Percentiles rank a stretch among this genome's conserved stretches.
These are phyloP conservation scores for Xanthoparmelia taractica DNA, from an alignment of 495 filamentous ascomycete species.

Conservation along the genomic window DNA sequence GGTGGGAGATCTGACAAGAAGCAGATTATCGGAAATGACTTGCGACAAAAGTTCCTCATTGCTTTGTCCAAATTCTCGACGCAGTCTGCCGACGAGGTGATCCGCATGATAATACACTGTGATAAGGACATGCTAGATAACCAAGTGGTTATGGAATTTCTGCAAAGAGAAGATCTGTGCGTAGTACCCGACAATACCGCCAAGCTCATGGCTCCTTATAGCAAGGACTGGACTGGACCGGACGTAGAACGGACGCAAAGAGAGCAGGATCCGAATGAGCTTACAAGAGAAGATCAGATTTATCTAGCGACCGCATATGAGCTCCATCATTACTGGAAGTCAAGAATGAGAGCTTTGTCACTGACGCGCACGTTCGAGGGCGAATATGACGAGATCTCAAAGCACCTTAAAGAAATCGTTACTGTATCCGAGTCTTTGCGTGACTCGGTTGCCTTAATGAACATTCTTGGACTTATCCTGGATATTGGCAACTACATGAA, in stretches of 20 bases:
- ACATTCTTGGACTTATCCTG: conserved; percentile 88
- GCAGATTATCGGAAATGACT: conserved; percentile 85
- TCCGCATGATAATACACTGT: conserved; percentile 91
- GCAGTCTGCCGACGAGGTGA: conserved; percentile 68
- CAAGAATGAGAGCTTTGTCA: conserved; percentile 80
- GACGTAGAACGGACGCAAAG: conserved; percentile 69
- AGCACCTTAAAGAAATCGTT: conserved; percentile 74
- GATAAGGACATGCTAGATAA: conserved; percentile 89
- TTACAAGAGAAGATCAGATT: conserved; percentile 91
- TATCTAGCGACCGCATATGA: conserved; percentile 91
- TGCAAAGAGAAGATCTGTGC: conserved; percentile 86
- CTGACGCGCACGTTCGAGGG: conserved; percentile 77
- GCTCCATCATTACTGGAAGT: conserved; percentile 97
- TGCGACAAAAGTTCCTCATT: conserved; percentile 90
- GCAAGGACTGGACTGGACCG: conserved; percentile 91
- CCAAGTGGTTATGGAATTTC: conserved; percentile 91
- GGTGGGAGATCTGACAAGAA: conserved; percentile 89
- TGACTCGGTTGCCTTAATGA: conserved; percentile 87
- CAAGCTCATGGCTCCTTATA: conserved; percentile 90
- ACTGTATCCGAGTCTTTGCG: conserved; percentile 79
- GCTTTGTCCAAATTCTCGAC: conserved; percentile 83
- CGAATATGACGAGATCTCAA: conserved; percentile 86
- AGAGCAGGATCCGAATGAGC: conserved; percentile 80
- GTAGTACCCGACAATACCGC: conserved; percentile 81
- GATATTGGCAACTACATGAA: conserved; percentile 99